These are phyloP conservation scores for Mortierella claussenii DNA, from an alignment of 192 early-diverging fungal species.

Conservation along the genomic window DNA sequence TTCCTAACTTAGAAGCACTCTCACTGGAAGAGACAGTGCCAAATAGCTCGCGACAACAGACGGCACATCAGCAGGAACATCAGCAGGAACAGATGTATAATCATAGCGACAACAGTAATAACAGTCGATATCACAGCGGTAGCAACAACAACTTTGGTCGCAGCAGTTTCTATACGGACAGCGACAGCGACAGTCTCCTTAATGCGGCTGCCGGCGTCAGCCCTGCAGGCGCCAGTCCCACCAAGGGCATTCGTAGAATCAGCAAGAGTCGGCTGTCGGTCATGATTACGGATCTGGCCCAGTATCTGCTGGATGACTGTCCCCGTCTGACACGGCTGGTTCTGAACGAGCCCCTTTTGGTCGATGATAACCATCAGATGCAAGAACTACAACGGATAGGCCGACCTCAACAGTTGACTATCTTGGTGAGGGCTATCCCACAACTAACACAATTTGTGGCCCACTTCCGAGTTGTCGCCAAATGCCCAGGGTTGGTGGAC, in stretches of 20 bases:
- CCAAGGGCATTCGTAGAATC: neutral
- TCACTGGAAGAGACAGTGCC: slow-evolving; percentile 10
- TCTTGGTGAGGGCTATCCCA: slow-evolving; percentile 6
- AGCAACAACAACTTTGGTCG: neutral
- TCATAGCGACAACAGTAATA: neutral
- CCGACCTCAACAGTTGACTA: neutral
- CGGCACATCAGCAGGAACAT: no score
- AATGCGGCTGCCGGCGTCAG: slow-evolving; percentile 7
- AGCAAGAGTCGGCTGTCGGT: neutral
- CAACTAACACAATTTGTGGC: slow-evolving; percentile 20
- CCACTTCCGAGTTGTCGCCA: slow-evolving; percentile 6
- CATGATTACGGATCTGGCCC: slow-evolving; percentile 19
- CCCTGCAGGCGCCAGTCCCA: neutral
- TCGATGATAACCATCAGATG: neutral
- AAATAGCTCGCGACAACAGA: neutral
- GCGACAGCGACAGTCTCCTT: slow-evolving; percentile 3
- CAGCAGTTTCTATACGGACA: slow-evolving; percentile 2
- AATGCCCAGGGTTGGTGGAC: slow-evolving; percentile 19
- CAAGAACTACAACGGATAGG: neutral
- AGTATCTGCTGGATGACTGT: slow-evolving; percentile 19
- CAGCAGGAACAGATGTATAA: neutral
- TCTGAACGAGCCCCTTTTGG: slow-evolving; percentile 21
- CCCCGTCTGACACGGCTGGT: slow-evolving; percentile 20
- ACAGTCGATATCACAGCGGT: neutral
- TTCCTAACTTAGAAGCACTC: slow-evolving; percentile 22